A percentile compares a stretch with the other conserved stretches of the same genome.
Evolutionary conservation across 2,329 filamentous ascomycete genomes (phyloP).

Genomic region (Fusarium sp.): DNA sequence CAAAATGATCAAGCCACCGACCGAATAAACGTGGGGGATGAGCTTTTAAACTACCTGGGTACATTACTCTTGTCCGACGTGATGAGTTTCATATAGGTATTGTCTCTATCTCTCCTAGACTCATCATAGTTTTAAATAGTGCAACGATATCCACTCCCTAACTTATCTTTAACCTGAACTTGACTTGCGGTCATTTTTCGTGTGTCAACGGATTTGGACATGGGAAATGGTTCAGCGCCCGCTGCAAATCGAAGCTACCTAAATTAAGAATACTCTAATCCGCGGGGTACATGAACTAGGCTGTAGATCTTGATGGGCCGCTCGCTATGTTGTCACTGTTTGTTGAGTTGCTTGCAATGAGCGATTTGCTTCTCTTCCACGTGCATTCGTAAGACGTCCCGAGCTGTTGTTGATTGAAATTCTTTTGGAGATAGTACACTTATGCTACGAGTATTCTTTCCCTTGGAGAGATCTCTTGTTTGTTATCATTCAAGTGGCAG

Average conservation of each 20-base stretch:
- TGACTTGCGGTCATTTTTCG: conserved; percentile 35
- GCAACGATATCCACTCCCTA: background rate
- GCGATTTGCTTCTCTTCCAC: conserved; percentile 8
- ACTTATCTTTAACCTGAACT: background rate
- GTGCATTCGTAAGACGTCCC: background rate
- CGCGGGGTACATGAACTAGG: conserved; percentile 46
- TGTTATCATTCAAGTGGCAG: background rate
- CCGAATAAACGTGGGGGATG: conserved; percentile 7
- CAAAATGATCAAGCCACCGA: conserved; percentile 6
- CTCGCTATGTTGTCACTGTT: background rate
- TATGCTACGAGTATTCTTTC: background rate
- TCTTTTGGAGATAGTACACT: background rate
- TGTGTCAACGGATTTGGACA: conserved; percentile 49
- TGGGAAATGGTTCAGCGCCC: conserved; percentile 43
- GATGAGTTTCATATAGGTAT: conserved; percentile 4
- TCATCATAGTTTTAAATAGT: background rate
- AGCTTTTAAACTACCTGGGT: background rate
- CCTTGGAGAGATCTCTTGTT: background rate
- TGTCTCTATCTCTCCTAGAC: background rate
- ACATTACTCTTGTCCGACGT: background rate
- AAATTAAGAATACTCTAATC: conserved; percentile 33
- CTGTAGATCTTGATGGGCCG: conserved; percentile 35
- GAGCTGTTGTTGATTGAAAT: background rate
- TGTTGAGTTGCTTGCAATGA: conserved; percentile 8
- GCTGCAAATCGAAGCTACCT: conserved; percentile 31